A percentile compares a stretch with the other conserved stretches of the same genome.
phyloP scores from a whole-genome alignment of 2,329 filamentous ascomycete species.

The Salinomyces thailandicus region DNA sequence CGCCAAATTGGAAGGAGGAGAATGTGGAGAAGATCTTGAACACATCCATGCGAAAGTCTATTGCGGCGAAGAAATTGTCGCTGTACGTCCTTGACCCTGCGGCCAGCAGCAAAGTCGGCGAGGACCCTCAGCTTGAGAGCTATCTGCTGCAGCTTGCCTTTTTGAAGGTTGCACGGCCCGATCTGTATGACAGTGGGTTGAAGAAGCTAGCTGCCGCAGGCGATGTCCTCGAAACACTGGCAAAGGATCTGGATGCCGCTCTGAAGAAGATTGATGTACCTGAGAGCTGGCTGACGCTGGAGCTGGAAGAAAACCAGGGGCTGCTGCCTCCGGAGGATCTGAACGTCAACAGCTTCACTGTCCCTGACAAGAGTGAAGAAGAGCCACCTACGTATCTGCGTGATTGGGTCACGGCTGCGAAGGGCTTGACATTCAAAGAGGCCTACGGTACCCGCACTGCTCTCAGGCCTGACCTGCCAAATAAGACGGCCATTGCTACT shows the following conservation, averaged over 20 bases:
- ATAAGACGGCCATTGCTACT: conserved; percentile 76
- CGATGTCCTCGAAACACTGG: conserved; percentile 52
- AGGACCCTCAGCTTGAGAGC: conserved; percentile 50
- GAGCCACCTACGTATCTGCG: conserved; percentile 58
- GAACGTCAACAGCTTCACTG: conserved; percentile 68
- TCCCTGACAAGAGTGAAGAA: conserved; percentile 64
- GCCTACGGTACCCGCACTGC: conserved; percentile 64
- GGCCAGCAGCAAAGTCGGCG: conserved; percentile 55
- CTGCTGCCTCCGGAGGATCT: conserved; percentile 52
- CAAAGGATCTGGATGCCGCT: conserved; percentile 52
- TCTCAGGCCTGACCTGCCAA: conserved; percentile 74
- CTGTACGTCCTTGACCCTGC: conserved; percentile 68
- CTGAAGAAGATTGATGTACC: conserved; percentile 67
- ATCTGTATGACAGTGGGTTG: conserved; percentile 50
- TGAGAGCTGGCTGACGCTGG: conserved; percentile 65
- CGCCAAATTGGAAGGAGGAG: conserved; percentile 73
- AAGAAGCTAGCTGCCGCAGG: conserved; percentile 56
- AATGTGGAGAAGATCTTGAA: conserved; percentile 82
- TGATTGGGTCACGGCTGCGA: conserved; percentile 75
- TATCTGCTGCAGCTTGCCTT: conserved; percentile 73
- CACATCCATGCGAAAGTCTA: conserved; percentile 55
- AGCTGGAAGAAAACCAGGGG: conserved; percentile 46
- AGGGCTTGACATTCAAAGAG: conserved; percentile 87
- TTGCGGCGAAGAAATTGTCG: conserved; percentile 59
- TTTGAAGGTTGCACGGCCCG: conserved; percentile 62